Evolutionary conservation across 2,329 filamentous ascomycete species (phyloP), one percentile per base, ranked within the genome.

Genomic region (Ophiostoma montium): DNA sequence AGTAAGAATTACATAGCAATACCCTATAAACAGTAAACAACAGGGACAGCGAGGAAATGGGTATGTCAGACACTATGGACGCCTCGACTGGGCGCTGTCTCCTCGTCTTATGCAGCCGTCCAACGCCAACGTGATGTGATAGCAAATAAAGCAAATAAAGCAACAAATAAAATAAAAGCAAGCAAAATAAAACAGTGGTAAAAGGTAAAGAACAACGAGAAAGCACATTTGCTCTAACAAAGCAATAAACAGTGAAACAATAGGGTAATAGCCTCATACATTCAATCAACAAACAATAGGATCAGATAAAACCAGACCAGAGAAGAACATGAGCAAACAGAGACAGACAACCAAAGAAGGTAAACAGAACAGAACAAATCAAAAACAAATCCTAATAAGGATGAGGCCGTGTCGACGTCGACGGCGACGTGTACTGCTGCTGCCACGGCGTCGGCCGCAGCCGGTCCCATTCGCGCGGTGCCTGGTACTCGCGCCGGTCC

Each of bases 361-460:
- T 15, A 19, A 38, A 18, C 8, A 38, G 31, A 33, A n/a, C 31
- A 9, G 19, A 18, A 5, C 2, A n/a, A n/a, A n/a, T n/a, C n/a
- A 19, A 12, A n/a, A 27, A 27, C 4, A 27, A 27, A 27, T 5
- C 23, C 30, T 11, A 42, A 21, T 42, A 42, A 9, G 15, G 23
- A n/a, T 42, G n/a, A 9, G 39, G 39, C 39, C 39, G 39, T 23
- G 45, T 16, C 5, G 32, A 47, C 12, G 35, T 46, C 35, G 35
- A 38, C 12, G 35, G 35, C 35, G 35, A 38, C 35, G 45, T 47
- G 45, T 56, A 52, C 46, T 53, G 51, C 46, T 53, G 55, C 50
- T 56, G 55, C 55, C 55, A 57, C 2, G 55, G 55, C 18, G 55
- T 50, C 12, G 55, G 53, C 47, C 55, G 51, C 13, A 54, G 50